phyloP scores from a whole-genome alignment of 768 basidiomycete species.

The Hypholoma fasciculare region DNA sequence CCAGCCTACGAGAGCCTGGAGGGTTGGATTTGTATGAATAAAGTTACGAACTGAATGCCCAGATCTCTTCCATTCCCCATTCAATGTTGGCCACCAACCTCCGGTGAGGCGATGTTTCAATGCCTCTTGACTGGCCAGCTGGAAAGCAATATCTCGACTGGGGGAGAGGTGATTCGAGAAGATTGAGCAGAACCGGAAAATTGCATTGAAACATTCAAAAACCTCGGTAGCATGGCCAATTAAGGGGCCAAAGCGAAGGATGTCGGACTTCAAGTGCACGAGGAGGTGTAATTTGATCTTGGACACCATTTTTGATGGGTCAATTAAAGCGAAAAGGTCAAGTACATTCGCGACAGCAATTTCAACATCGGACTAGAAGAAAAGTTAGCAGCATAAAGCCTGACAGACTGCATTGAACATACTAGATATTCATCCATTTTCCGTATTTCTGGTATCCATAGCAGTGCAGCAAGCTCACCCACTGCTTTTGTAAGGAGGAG shows the following conservation, averaged over 20 bases:
- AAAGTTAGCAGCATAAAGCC: neutral
- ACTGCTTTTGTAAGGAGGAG: constrained; percentile 30
- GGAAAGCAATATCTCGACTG: constrained; percentile 37
- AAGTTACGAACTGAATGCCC: no score
- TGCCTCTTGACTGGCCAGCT: constrained; percentile 26
- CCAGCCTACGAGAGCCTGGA: no score
- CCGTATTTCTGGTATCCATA: constrained; percentile 43
- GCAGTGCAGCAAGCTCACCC: constrained; percentile 31
- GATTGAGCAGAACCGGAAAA: constrained; percentile 40
- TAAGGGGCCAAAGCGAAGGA: constrained; percentile 32
- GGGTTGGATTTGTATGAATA: no score
- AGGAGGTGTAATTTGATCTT: constrained; percentile 39
- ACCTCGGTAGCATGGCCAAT: constrained; percentile 30
- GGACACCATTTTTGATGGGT: constrained; percentile 32
- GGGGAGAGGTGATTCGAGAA: constrained; percentile 43
- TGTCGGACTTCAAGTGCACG: constrained; percentile 31
- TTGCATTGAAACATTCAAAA: constrained; percentile 42
- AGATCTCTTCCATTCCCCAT: neutral
- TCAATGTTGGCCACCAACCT: constrained; percentile 24
- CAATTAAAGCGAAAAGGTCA: constrained; percentile 28
- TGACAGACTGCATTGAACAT: neutral
- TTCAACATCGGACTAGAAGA: constrained; percentile 24
- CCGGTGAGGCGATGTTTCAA: constrained; percentile 31
- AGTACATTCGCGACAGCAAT: constrained; percentile 34
- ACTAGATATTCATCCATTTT: constrained; percentile 35